phyloP scores from a whole-genome alignment of 495 filamentous ascomycete genomes.

The Aspergillus sclerotiicarbonarius region DNA sequence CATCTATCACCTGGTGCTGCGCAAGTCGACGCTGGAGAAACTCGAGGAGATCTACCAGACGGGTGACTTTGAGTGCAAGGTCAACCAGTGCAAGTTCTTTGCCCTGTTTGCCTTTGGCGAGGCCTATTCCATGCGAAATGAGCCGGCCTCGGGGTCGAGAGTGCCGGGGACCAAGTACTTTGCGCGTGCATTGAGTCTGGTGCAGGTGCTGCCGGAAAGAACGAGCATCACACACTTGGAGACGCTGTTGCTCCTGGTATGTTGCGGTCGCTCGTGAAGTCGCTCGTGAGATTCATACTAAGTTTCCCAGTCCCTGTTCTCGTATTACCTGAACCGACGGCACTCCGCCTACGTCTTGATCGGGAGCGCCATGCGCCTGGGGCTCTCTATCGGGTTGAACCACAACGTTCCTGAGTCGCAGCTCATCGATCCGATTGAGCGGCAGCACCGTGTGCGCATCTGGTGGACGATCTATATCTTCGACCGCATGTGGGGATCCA shows the following conservation, averaged over 20 bases:
- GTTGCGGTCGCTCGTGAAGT: conserved; percentile 4
- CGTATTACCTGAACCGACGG: conserved; percentile 45
- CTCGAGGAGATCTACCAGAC: conserved; percentile 44
- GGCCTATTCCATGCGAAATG: conserved; percentile 40
- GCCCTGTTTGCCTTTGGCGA: conserved; percentile 46
- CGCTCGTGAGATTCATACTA: background rate
- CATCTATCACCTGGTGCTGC: conserved; percentile 43
- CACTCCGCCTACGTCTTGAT: conserved; percentile 43
- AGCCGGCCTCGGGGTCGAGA: conserved; percentile 31
- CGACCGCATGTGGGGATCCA: conserved; percentile 48
- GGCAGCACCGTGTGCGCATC: conserved; percentile 44
- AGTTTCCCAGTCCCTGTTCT: conserved; percentile 37
- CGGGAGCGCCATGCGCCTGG: conserved; percentile 43
- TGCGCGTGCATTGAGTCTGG: conserved; percentile 40
- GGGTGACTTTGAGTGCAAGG: conserved; percentile 30
- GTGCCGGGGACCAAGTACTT: conserved; percentile 47
- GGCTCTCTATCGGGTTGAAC: conserved; percentile 43
- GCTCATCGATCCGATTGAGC: conserved; percentile 41
- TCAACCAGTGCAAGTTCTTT: conserved; percentile 45
- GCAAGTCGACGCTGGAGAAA: conserved; percentile 41
- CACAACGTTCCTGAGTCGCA: conserved; percentile 49
- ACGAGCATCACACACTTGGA: conserved; percentile 44
- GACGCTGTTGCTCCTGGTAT: conserved; percentile 38
- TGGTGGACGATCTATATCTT: conserved; percentile 52
- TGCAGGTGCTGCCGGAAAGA: conserved; percentile 41